Conservation (phyloP, 495 filamentous ascomycete species). For the Sabuloglossum arenarium region DNA sequence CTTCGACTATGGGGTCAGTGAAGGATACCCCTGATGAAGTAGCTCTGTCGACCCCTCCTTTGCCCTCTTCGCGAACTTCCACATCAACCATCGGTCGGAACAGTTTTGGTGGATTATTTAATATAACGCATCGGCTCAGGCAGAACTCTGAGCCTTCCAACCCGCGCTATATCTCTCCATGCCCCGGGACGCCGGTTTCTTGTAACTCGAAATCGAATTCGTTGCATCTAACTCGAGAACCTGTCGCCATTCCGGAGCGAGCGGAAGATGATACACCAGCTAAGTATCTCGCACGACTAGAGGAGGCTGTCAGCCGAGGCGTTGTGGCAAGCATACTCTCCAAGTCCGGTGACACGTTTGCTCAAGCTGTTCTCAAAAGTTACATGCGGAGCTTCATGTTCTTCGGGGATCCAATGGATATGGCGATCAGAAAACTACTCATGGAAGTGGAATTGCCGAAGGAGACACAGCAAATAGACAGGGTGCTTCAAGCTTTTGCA, state of each 20-base stretch:
- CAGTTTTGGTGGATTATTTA: slow-evolving; percentile 78
- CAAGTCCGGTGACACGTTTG: slow-evolving; percentile 69
- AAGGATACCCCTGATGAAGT: slow-evolving; percentile 34
- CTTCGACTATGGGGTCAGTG: slow-evolving; percentile 73
- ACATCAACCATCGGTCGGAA: slow-evolving; percentile 66
- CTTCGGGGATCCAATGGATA: slow-evolving; percentile 91
- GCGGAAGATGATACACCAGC: slow-evolving; percentile 80
- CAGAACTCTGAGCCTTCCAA: slow-evolving; percentile 51
- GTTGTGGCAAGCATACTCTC: slow-evolving; percentile 63
- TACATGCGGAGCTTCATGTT: slow-evolving; percentile 91
- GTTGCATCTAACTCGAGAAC: slow-evolving; percentile 36
- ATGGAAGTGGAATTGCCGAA: slow-evolving; percentile 95
- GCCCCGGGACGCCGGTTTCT: slow-evolving; percentile 42
- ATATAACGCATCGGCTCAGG: slow-evolving; percentile 45
- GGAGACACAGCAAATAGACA: slow-evolving; percentile 95
- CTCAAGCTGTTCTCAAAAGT: slow-evolving; percentile 59
- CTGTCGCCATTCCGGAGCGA: slow-evolving; percentile 53
- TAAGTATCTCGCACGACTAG: slow-evolving; percentile 64
- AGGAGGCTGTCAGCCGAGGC: slow-evolving; percentile 56
- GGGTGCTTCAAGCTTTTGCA: slow-evolving; percentile 82
- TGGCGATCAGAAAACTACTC: slow-evolving; percentile 84
- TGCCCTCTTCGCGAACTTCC: slow-evolving; percentile 44
- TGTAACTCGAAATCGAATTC: slow-evolving; percentile 51
- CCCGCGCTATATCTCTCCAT: slow-evolving; percentile 39
- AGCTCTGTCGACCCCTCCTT: slow-evolving; percentile 32